Evolutionary conservation across 2,329 filamentous ascomycete species (phyloP).

Genomic region (Phoma sp.): DNA sequence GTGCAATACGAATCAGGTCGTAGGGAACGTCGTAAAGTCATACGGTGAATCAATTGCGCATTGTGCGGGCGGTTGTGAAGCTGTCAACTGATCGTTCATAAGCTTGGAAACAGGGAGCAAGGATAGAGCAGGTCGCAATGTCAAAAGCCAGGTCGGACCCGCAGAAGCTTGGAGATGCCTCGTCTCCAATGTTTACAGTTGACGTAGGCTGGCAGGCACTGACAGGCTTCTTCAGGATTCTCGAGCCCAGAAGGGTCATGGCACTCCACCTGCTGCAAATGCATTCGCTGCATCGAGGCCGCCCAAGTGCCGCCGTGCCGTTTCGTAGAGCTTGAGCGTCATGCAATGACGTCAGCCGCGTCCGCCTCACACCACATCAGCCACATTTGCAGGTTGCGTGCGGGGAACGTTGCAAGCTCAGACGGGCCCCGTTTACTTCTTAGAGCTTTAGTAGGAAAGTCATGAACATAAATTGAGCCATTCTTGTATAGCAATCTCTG

Average conservation of each 20-base stretch:
- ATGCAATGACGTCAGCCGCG: constrained; percentile 31
- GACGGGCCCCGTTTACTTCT: not conserved
- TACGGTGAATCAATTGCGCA: constrained; percentile 5
- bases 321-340: constrained; percentile 22
- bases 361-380: constrained; percentile 20
- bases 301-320: constrained; percentile 26
- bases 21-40: not conserved
- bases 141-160: constrained; percentile 14
- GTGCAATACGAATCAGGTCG: not conserved
- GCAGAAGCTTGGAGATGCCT: constrained; percentile 17
- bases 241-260: constrained; percentile 14
- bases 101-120: constrained; percentile 14
- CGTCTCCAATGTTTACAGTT: constrained; percentile 25
- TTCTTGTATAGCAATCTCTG: not conserved
- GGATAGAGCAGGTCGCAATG: constrained; percentile 17
- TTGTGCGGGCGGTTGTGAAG: constrained; percentile 6
- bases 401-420: constrained; percentile 17
- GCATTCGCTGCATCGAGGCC: constrained; percentile 20
- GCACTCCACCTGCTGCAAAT: constrained; percentile 24
- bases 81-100: constrained; percentile 1
- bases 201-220: constrained; percentile 27
- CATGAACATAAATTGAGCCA: not conserved
- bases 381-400: constrained; percentile 23
- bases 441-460: not conserved
- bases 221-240: constrained; percentile 16